Percentiles rank a stretch among this genome's conserved stretches.
These are phyloP conservation scores for Hylodesmum podocarpum DNA, from an alignment of 306 rosid genomes.

Conservation along the genomic window DNA sequence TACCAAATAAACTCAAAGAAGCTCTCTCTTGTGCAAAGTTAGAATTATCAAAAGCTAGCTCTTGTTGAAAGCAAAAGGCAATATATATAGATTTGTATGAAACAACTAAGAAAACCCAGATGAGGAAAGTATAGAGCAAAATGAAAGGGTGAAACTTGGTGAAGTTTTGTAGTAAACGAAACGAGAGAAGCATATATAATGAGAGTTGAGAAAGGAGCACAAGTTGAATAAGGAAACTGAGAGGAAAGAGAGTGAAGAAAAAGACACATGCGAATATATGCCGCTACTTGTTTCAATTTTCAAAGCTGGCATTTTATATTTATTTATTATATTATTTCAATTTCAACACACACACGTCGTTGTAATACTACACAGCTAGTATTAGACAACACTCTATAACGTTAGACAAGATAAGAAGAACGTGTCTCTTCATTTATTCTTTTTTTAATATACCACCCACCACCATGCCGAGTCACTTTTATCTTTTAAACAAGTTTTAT, in stretches of 20 bases:
- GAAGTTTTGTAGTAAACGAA: slow-evolving; percentile 6
- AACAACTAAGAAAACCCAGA: slow-evolving; percentile 31
- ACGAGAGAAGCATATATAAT: slow-evolving; percentile 24
- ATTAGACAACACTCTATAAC: background rate
- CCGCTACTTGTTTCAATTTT: background rate
- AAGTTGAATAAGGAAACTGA: slow-evolving; percentile 46
- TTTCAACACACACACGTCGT: background rate
- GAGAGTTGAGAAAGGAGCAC: background rate
- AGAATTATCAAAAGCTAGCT: background rate
- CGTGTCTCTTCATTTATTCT: background rate
- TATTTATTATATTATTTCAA: background rate
- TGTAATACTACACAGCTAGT: background rate
- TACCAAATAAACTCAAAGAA: slow-evolving; percentile 2
- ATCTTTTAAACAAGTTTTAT: too few species aligned
- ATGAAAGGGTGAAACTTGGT: background rate
- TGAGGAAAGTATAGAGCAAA: background rate
- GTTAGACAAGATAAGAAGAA: slow-evolving; percentile 8
- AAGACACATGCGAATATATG: slow-evolving; percentile 18
- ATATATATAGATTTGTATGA: background rate
- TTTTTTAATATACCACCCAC: background rate
- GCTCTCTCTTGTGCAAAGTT: too few species aligned
- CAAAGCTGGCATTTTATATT: slow-evolving; percentile 33
- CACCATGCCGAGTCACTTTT: background rate
- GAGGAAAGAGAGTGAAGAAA: slow-evolving; percentile 46
- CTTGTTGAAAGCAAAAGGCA: background rate